These are phyloP conservation scores for Colletotrichum orbiculare DNA, from an alignment of 2,329 filamentous ascomycete species.

Conservation along the genomic window DNA sequence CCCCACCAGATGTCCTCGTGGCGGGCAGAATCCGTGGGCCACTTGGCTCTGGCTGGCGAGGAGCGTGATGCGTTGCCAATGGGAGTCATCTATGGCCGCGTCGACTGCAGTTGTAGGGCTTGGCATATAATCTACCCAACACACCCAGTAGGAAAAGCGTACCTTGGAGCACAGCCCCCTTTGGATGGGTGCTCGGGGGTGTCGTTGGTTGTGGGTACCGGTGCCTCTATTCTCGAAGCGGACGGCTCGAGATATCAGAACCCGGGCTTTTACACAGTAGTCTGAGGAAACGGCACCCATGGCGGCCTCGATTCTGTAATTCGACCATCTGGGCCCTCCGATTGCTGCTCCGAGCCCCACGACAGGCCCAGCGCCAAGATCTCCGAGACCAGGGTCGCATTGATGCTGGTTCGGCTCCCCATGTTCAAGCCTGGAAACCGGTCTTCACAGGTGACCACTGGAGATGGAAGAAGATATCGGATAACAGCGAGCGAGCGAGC, in stretches of 20 bases:
- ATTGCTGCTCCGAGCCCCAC: background rate
- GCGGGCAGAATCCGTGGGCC: background rate
- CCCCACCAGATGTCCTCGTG: slow-evolving; percentile 4
- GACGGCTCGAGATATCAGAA: background rate
- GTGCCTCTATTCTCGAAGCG: background rate
- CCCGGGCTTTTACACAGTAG: too few relatives aligned
- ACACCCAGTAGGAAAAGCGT: background rate
- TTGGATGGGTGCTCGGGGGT: background rate
- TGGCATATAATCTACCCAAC: slow-evolving; percentile 29
- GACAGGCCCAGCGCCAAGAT: slow-evolving; percentile 4
- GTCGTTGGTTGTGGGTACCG: slow-evolving; percentile 9
- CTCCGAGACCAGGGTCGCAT: slow-evolving; percentile 8
- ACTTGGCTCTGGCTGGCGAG: background rate
- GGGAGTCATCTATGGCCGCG: background rate
- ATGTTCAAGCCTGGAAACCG: background rate
- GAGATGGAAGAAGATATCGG: background rate
- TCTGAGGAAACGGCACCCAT: background rate
- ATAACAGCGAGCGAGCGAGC: background rate
- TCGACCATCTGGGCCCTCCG: slow-evolving; percentile 2
- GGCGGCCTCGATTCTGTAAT: slow-evolving; percentile 11
- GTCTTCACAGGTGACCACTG: background rate
- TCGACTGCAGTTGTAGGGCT: slow-evolving; percentile 2
- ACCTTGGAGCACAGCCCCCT: slow-evolving; percentile 23
- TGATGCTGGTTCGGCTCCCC: background rate
- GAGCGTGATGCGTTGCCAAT: slow-evolving; percentile 2